Evolutionary conservation across 1,139 yeast species (phyloP).

Genomic region (Cylindricascospora bacillispora): DNA sequence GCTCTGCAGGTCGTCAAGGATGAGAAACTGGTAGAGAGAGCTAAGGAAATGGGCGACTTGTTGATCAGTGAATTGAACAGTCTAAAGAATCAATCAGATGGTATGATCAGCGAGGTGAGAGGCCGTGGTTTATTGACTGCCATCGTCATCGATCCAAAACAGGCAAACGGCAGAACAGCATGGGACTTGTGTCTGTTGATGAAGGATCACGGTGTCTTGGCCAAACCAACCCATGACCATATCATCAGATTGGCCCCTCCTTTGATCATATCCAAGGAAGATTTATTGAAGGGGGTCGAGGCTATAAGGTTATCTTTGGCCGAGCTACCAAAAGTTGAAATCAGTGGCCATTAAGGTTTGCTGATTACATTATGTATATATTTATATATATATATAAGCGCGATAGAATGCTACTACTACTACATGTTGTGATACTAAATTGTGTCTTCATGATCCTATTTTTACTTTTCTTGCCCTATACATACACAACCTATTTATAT

Average conservation of each 20-base stretch:
- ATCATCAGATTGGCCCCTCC: conserved; percentile 97
- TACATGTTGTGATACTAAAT: not conserved
- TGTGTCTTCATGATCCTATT: not conserved
- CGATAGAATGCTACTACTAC: not conserved
- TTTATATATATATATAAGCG: not conserved
- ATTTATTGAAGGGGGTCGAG: conserved; percentile 67
- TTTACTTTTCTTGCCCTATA: not conserved
- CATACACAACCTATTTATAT: not conserved
- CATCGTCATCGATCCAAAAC: conserved; percentile 74
- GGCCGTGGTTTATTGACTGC: conserved; percentile 88
- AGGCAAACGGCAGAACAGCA: conserved; percentile 83
- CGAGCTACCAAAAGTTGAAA: conserved; percentile 5
- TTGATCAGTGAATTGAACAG: conserved; percentile 55
- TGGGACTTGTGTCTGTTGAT: conserved; percentile 91
- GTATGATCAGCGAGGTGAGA: conserved; percentile 79
- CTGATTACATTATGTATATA: not conserved
- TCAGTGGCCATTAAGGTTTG: conserved; percentile 4
- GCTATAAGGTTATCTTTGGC: conserved; percentile 31
- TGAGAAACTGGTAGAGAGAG: conserved; percentile 74
- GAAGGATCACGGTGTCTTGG: conserved; percentile 82
- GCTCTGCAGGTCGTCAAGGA: conserved; percentile 84
- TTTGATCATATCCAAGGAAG: conserved; percentile 78
- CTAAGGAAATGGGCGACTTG: conserved; percentile 56
- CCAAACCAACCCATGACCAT: conserved; percentile 95
- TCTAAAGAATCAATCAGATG: conserved; percentile 48